Evolutionary conservation across 371 early-diverging fungal genomes (phyloP), one percentile per base, ranked within the genome.

Genomic region (Apophysomyces variabilis): DNA sequence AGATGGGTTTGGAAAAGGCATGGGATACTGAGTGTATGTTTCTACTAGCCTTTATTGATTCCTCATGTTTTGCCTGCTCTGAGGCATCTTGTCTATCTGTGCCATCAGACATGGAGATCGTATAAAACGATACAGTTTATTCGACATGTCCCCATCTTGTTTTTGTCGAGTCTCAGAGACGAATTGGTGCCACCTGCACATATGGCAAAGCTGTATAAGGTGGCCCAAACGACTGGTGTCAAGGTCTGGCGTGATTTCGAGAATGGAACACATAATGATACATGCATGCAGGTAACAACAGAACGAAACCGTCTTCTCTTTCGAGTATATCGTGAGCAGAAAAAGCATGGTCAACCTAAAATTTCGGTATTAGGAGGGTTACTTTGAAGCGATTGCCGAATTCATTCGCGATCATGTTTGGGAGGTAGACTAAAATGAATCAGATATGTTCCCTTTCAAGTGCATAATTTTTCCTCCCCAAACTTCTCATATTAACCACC

Each of bases 241-340:
- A 81, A 86, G 61, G 74, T 75, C 13, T 87, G 85, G 85, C 75
- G 84, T 35, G 87, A 83, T 72, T 95, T 98, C 77, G 76, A 83
- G 18, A 73, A 88, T 38, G 97, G 96, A n/a, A 91, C 89, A 18
- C 98, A 98, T 74, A 96, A 98, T 72, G 96, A 97, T 67, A 95
- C 97, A 6, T 91, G 92, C 59, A 66, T 93, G 71, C 79, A 82
- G 71, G 79, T 77, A 72, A 58, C 32, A 26, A 26, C 3, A 26
- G 32, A 26, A 26, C 32, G 32, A 26, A 26, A 26, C 32, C 32
- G 32, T 26, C 32, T 26, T 26, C 32, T 26, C 32, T 26, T 26
- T 26, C 32, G 32, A 38, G 61, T 60, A 39, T 60, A 38, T 14
- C 32, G 14, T n/a, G 11, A 36, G 60, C 16, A 16, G 58, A 46